Evolutionary conservation across 1,284 basidiomycete species (phyloP).

Genomic region (Coriolopsis trogii): DNA sequence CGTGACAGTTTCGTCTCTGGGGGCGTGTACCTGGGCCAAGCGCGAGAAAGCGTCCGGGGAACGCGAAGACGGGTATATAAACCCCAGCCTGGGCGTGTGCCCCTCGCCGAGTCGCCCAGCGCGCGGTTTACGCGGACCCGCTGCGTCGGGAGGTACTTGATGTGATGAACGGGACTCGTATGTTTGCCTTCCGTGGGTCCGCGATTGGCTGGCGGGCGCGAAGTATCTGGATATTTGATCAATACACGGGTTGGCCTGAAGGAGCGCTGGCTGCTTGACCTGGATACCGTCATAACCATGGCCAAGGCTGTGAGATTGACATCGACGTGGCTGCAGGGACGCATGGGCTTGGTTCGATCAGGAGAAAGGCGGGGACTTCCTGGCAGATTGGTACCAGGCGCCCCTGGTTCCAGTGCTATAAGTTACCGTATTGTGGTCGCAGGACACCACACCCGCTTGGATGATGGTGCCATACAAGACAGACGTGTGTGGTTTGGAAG

Average conservation of each 20-base stretch:
- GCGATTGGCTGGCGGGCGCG: not conserved
- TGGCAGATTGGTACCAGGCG: too few relatives aligned
- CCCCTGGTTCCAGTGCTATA: too few relatives aligned
- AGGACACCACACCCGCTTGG: too few relatives aligned
- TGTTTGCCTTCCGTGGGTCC: not conserved
- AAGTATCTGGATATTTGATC: not conserved
- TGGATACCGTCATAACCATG: conserved; percentile 7
- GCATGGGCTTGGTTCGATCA: too few relatives aligned
- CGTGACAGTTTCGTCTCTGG: conserved; percentile 1
- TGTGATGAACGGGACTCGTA: conserved; percentile 3
- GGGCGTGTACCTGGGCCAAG: conserved; percentile 2
- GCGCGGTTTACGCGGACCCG: not conserved
- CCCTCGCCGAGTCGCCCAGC: not conserved
- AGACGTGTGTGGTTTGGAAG: too few relatives aligned
- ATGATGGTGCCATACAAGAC: too few relatives aligned
- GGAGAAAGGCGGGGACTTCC: too few relatives aligned
- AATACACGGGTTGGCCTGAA: not conserved
- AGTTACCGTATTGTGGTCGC: too few relatives aligned
- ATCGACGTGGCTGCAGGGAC: too few relatives aligned
- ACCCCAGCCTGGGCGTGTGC: not conserved
- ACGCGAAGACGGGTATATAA: not conserved
- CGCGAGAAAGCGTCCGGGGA: not conserved
- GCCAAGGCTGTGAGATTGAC: not conserved
- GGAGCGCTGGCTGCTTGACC: not conserved
- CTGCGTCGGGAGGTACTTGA: too few relatives aligned